Base-by-base conservation (phyloP, 805 yeast genomes). In the Lipomyces starkeyi region DNA sequence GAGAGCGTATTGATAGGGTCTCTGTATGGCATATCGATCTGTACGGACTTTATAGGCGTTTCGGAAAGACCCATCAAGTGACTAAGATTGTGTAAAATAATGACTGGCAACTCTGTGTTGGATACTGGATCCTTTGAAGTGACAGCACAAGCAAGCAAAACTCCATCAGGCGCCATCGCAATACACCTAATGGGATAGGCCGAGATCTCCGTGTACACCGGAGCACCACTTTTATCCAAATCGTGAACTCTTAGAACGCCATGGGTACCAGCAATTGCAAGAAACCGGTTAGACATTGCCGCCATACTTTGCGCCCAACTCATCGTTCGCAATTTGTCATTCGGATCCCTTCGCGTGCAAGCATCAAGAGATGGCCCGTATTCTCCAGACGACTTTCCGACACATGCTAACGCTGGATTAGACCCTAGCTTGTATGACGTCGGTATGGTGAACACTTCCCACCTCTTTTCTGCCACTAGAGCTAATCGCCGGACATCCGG, bases 1-100 rank as follows among this genome's bases (percentile, higher is more conserved):
- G 87, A 85, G 9, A 93, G 78, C 2, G 89, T 82, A 71, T 89
- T 89, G 53, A 93, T 86, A 0, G 97, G 96, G 77, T 94, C 98
- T 37, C 91, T 80, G 77, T 91, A 92, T 0, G 98, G 97, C 61
- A 91, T 83, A 0, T 96, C 89, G 40, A 93, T 87, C 1, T 93
- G 87, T 9, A 89, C 83, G 2, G 91, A 89, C 55, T 85, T 86
- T 3, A 84, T 86, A 29, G 80, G 43, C 5, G 61, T 34, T 7
- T 65, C 2, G 5, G 71, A 37, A 3, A 37, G 5, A 14, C 63
- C 66, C 32, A 27, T 56, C 34, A 69, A 58, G 32, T 65, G 67
- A 14, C 64, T 34, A 8, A 69, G 66, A 25, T 66, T 64, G 68
- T 89, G 89, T 57, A 91, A 79, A 3, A 88, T 86, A 4, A 92